A percentile compares a stretch with the other conserved stretches of the same genome.
These are phyloP conservation scores for Acacia acuminata DNA, from an alignment of 306 rosid species.

Conservation along the genomic window DNA sequence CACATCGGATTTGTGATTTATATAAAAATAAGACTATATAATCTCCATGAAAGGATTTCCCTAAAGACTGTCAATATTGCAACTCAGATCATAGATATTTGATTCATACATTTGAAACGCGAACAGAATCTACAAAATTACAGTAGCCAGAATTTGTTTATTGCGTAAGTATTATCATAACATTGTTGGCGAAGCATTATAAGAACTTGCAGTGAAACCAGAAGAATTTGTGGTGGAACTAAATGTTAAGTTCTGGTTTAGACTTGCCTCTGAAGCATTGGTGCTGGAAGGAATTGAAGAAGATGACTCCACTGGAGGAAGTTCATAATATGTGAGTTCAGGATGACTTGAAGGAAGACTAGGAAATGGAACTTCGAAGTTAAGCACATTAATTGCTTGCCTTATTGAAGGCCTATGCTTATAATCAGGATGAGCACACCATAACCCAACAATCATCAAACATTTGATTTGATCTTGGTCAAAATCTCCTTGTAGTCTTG, in stretches of 20 bases:
- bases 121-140: background rate
- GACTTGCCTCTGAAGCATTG: background rate
- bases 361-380: background rate
- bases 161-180: background rate
- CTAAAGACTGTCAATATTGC: too few species aligned
- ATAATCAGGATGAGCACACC: background rate
- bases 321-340: background rate
- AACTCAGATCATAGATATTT: too few species aligned
- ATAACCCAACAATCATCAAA: background rate
- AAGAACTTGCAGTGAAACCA: constrained; percentile 7
- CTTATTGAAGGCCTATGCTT: background rate
- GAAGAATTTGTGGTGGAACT: constrained; percentile 29
- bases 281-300: background rate
- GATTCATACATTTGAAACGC: too few species aligned
- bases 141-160: background rate
- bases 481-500: background rate
- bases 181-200: constrained; percentile 29
- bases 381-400: background rate
- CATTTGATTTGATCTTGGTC: background rate
- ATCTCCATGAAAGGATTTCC: too few species aligned
- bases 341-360: background rate
- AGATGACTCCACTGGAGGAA: background rate
- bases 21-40: too few species aligned
- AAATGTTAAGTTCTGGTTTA: background rate
- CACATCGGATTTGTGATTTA: too few species aligned